phyloP scores from a whole-genome alignment of 2,329 filamentous ascomycete genomes.

The Tolypocladium nubicola region DNA sequence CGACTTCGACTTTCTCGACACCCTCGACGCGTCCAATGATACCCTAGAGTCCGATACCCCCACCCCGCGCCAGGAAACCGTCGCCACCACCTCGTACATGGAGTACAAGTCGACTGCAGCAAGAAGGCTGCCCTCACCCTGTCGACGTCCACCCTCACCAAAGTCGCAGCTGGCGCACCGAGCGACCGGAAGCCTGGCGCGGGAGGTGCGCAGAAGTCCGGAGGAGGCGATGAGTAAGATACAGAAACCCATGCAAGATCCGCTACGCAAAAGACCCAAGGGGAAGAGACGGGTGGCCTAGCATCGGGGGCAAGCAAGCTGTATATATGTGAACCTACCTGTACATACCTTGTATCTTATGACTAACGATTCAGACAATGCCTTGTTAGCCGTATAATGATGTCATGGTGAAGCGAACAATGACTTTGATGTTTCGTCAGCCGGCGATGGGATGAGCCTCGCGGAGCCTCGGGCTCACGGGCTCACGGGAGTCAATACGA shows the following conservation, averaged over 20 bases:
- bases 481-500: not conserved
- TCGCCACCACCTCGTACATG: conserved; percentile 22
- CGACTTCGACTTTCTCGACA: conserved; percentile 18
- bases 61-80: conserved; percentile 28
- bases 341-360: conserved; percentile 27
- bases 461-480: not conserved
- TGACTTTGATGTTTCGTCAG: not conserved
- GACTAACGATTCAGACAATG: conserved; percentile 9
- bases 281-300: conserved; percentile 30
- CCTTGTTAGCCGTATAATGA: not conserved
- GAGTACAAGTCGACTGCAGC: conserved; percentile 22
- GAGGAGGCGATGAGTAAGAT: conserved; percentile 35
- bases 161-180: conserved; percentile 20
- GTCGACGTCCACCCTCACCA: conserved; percentile 23
- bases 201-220: conserved; percentile 31
- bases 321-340: conserved; percentile 28
- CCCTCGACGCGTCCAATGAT: conserved; percentile 15
- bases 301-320: conserved; percentile 19
- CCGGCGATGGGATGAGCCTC: not conserved
- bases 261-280: conserved; percentile 27
- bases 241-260: conserved; percentile 34
- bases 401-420: not conserved
- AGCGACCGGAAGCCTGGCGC: conserved; percentile 11
- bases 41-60: conserved; percentile 32
- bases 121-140: conserved; percentile 21